A percentile compares a stretch with the other conserved stretches of the same genome.
Conservation (phyloP, 176 grass and related monocot genomes). For the Cenchrus americanus region DNA sequence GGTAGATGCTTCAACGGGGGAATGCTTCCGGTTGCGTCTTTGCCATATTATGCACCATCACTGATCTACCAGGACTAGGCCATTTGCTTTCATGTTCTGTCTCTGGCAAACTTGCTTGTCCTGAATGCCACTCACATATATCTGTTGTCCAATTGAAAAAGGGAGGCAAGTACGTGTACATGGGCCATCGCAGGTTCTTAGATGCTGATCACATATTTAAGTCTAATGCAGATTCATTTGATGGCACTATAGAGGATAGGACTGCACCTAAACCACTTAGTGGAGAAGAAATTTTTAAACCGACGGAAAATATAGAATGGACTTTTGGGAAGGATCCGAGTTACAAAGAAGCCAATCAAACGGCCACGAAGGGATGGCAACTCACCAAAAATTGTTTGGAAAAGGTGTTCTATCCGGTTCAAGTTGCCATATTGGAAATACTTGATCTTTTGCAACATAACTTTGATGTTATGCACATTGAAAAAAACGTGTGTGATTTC, state of each 20-base stretch:
- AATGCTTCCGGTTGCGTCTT: no score
- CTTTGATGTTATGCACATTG: slow-evolving; percentile 5
- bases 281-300: not conserved
- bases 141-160: no score
- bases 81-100: no score
- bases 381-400: not conserved
- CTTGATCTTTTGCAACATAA: not conserved
- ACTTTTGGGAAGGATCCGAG: no score
- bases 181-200: slow-evolving; percentile 20
- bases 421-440: slow-evolving; percentile 13
- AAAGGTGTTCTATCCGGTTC: not conserved
- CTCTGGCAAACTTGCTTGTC: no score
- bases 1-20: no score
- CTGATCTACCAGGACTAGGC: no score
- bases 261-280: not conserved
- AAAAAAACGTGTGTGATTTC: not conserved
- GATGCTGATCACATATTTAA: not conserved
- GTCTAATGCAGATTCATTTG: slow-evolving; percentile 13
- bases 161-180: slow-evolving; percentile 2
- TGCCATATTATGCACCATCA: no score
- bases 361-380: not conserved
- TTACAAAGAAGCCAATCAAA: not conserved
- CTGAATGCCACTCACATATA: no score
- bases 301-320: not conserved
- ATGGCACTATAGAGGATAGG: not conserved